A percentile compares a stretch with the other conserved stretches of the same genome.
Evolutionary conservation across 78 protist species (phyloP).

Genomic region (Cavenderia fasciculata): DNA sequence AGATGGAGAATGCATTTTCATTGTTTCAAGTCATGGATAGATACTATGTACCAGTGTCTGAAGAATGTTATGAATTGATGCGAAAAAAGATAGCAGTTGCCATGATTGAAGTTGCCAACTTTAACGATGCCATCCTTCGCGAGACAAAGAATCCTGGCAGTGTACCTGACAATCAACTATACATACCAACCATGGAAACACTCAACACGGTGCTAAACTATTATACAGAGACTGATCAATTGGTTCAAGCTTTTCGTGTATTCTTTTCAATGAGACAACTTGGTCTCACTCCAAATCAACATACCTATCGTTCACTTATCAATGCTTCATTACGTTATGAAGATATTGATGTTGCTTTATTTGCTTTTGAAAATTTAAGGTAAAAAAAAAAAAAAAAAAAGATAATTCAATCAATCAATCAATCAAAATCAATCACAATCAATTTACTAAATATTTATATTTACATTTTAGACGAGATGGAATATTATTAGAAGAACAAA

Average conservation of each 20-base stretch:
- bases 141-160: slow-evolving; percentile 43
- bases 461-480: slow-evolving; percentile 10
- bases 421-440: too few species aligned
- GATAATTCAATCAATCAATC: too few species aligned
- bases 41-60: slow-evolving; percentile 40
- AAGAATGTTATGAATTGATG: slow-evolving; percentile 16
- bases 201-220: slow-evolving; percentile 54
- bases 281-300: slow-evolving; percentile 62
- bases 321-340: slow-evolving; percentile 71
- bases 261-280: slow-evolving; percentile 31
- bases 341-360: slow-evolving; percentile 58
- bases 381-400: neutral
- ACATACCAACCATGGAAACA: slow-evolving; percentile 35
- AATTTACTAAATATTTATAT: neutral
- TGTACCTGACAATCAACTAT: slow-evolving; percentile 20
- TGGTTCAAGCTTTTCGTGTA: slow-evolving; percentile 50
- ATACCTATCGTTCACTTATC: slow-evolving; percentile 59
- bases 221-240: slow-evolving; percentile 58
- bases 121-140: slow-evolving; percentile 32
- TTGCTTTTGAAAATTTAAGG: slow-evolving; percentile 65
- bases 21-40: slow-evolving; percentile 75
- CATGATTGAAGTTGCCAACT: slow-evolving; percentile 33
- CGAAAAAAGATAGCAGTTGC: slow-evolving; percentile 41
- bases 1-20: slow-evolving; percentile 48
- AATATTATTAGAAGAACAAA: slow-evolving; percentile 36